Evolutionary conservation across 1,284 basidiomycete species (phyloP).

Genomic region (Wallemia ichthyophaga): DNA sequence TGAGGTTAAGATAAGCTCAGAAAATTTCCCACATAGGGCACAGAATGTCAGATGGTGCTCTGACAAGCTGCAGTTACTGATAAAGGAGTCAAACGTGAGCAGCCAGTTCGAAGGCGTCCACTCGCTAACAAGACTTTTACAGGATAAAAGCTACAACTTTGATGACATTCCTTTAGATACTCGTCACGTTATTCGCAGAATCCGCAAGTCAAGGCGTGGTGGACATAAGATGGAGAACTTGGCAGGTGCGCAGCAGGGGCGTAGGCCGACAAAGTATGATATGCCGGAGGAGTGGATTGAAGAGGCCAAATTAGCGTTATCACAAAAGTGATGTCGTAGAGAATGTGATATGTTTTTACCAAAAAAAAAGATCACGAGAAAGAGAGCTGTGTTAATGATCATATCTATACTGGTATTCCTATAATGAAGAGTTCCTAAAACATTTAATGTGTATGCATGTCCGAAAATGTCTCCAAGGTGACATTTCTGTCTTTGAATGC

Average conservation of each 20-base stretch:
- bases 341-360: no score
- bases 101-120: slow-evolving; percentile 1
- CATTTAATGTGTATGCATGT: no score
- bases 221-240: slow-evolving; percentile 28
- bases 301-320: no score
- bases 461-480: no score
- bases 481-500: no score
- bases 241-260: slow-evolving; percentile 18
- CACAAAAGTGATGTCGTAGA: no score
- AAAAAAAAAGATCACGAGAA: no score
- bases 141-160: slow-evolving; percentile 26
- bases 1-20: slow-evolving; percentile 57
- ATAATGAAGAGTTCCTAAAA: no score
- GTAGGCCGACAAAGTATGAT: no score
- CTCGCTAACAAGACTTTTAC: background rate
- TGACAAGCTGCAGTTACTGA: slow-evolving; percentile 37
- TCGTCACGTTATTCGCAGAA: slow-evolving; percentile 38
- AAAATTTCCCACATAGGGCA: slow-evolving; percentile 38
- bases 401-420: no score
- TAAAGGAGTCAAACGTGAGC: slow-evolving; percentile 42
- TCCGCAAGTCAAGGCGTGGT: slow-evolving; percentile 26
- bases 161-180: slow-evolving; percentile 38
- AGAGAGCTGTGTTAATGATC: no score
- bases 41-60: slow-evolving; percentile 69
- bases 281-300: no score